Evolutionary conservation across 768 basidiomycete species (phyloP).

Genomic region (Gyrodon lividus): DNA sequence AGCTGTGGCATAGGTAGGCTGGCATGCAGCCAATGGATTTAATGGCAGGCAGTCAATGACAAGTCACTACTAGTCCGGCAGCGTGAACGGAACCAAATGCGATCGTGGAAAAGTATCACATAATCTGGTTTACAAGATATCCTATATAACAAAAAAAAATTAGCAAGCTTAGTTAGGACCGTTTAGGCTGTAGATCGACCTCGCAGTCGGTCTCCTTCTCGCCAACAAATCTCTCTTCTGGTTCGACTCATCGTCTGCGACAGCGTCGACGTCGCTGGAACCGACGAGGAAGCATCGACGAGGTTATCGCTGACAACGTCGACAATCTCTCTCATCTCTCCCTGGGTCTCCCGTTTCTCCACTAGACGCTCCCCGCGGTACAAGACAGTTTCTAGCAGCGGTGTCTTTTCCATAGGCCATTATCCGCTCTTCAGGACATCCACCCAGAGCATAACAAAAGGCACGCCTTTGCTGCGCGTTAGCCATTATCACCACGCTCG

Average conservation of each 20-base stretch:
- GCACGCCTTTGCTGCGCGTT: slow-evolving; percentile 94
- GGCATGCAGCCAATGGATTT: too few relatives aligned
- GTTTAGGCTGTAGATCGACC: slow-evolving; percentile 46
- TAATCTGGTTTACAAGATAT: slow-evolving; percentile 14
- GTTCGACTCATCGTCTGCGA: slow-evolving; percentile 37
- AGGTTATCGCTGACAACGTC: slow-evolving; percentile 28
- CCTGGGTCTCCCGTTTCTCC: background rate
- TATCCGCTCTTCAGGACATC: slow-evolving; percentile 23
- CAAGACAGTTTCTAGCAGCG: slow-evolving; percentile 17
- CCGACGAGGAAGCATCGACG: slow-evolving; percentile 32
- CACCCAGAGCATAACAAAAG: slow-evolving; percentile 56
- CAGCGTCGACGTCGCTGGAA: slow-evolving; percentile 44
- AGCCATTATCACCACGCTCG: slow-evolving; percentile 47
- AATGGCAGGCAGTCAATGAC: too few relatives aligned
- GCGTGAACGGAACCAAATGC: slow-evolving; percentile 7
- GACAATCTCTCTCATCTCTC: slow-evolving; percentile 5
- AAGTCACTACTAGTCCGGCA: background rate
- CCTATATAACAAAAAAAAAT: slow-evolving; percentile 29
- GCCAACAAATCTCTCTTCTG: slow-evolving; percentile 33
- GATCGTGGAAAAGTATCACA: slow-evolving; percentile 27
- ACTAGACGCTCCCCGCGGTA: slow-evolving; percentile 15
- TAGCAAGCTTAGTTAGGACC: slow-evolving; percentile 16
- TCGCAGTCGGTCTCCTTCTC: slow-evolving; percentile 44
- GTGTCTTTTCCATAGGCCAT: slow-evolving; percentile 20
- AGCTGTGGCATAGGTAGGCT: too few relatives aligned